Conservation (phyloP, 768 basidiomycete genomes). For the Lentinula sp. region DNA sequence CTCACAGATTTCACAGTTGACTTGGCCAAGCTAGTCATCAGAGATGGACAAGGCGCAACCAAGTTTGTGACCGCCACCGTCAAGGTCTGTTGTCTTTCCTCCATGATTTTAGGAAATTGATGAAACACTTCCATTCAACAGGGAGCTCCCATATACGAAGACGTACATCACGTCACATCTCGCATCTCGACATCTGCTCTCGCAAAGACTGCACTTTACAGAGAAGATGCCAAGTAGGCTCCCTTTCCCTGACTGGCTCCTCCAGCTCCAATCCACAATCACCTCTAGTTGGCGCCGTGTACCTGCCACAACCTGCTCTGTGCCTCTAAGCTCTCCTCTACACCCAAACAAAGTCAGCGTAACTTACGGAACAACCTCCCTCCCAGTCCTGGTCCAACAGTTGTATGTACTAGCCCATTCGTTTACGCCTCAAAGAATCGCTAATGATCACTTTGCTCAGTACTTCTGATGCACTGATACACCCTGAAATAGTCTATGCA, state of each 20-base stretch:
- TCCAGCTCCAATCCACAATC: not conserved
- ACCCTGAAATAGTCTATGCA: too few species aligned
- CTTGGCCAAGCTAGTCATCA: slow-evolving; percentile 87
- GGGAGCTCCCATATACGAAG: slow-evolving; percentile 76
- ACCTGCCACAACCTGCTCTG: slow-evolving; percentile 86
- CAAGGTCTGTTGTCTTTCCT: slow-evolving; percentile 45
- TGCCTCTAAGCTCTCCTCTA: slow-evolving; percentile 50
- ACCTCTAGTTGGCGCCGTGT: slow-evolving; percentile 89
- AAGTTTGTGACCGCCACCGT: slow-evolving; percentile 95
- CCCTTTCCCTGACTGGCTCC: not conserved
- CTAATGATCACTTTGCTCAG: slow-evolving; percentile 19
- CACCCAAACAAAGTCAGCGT: slow-evolving; percentile 79
- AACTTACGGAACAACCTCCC: too few species aligned
- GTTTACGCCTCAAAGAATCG: not conserved
- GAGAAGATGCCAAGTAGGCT: slow-evolving; percentile 87
- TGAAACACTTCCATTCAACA: slow-evolving; percentile 17
- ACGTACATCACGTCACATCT: slow-evolving; percentile 88
- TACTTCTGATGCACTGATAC: slow-evolving; percentile 26
- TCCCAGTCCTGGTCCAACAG: slow-evolving; percentile 42
- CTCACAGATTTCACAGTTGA: slow-evolving; percentile 86
- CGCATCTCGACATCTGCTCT: slow-evolving; percentile 89
- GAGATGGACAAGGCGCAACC: slow-evolving; percentile 96
- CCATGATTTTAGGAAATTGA: not conserved
- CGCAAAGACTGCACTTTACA: slow-evolving; percentile 96
- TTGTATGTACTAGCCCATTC: slow-evolving; percentile 28